Conservation (phyloP, 441 rosid genomes). For the Erodium chrysanthum region DNA sequence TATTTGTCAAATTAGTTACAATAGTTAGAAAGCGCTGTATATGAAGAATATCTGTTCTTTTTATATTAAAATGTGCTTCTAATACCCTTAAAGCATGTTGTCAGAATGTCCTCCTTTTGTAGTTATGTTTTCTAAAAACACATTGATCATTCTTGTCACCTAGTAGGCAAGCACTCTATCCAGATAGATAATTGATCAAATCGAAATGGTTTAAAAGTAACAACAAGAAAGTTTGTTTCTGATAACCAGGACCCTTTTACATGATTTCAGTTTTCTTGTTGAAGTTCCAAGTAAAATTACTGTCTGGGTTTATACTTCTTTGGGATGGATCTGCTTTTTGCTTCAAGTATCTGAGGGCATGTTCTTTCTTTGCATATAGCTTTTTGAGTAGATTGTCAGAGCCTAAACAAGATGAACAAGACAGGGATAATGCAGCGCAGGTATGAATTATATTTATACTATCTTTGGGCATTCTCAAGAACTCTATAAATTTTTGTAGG, state of each 20-base stretch:
- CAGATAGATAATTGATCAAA: not conserved
- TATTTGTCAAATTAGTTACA: not conserved
- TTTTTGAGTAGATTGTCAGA: not conserved
- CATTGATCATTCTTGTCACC: not conserved
- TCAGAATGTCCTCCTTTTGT: not conserved
- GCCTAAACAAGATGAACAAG: constrained; percentile 1
- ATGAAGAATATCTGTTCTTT: not conserved
- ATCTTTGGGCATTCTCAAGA: not conserved
- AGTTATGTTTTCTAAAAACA: not conserved
- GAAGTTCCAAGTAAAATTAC: not conserved
- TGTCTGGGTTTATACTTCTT: not conserved
- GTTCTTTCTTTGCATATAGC: not conserved
- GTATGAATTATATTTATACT: not conserved
- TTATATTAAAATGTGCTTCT: not conserved
- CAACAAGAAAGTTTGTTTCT: not conserved
- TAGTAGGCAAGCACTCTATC: not conserved
- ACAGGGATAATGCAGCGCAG: not conserved
- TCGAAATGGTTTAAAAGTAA: not conserved
- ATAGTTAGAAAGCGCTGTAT: not conserved
- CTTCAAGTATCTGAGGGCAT: not conserved
- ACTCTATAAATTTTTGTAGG: not conserved
- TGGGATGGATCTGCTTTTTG: not conserved
- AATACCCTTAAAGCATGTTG: not conserved
- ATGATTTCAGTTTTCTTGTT: not conserved
- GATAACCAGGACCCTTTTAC: not conserved